Evolutionary conservation across 2,329 filamentous ascomycete species (phyloP).

Genomic region (Hypomyces rosellus): DNA sequence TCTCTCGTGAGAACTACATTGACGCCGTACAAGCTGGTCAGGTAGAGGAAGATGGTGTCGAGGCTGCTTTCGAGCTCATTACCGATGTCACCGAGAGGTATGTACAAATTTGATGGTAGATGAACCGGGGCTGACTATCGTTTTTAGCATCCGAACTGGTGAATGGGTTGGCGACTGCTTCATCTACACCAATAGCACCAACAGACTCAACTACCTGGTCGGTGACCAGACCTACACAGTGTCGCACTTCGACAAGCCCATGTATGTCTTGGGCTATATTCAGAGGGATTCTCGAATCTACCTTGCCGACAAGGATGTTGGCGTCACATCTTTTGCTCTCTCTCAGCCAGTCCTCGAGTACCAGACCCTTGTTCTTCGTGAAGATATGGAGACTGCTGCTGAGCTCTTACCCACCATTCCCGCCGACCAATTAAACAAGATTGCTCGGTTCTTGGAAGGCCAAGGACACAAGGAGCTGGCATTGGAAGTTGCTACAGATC

Average conservation of each 20-base stretch:
- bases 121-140: neutral
- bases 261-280: constrained; percentile 94
- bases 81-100: constrained; percentile 90
- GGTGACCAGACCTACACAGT: constrained; percentile 98
- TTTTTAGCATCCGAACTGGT: constrained; percentile 73
- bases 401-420: constrained; percentile 81
- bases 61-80: constrained; percentile 92
- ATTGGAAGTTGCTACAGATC: constrained; percentile 86
- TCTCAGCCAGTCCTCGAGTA: constrained; percentile 94
- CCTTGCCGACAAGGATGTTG: constrained; percentile 91
- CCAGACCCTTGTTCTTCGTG: constrained; percentile 89
- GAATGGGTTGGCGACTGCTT: constrained; percentile 99
- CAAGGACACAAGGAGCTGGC: constrained; percentile 96
- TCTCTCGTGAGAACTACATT: constrained; percentile 81
- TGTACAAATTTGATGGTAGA: constrained; percentile 16
- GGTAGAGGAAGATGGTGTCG: constrained; percentile 85
- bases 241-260: constrained; percentile 90
- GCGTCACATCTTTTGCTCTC: constrained; percentile 81
- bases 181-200: constrained; percentile 96
- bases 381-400: constrained; percentile 84
- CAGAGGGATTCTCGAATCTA: constrained; percentile 94
- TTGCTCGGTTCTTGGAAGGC: constrained; percentile 92
- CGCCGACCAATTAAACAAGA: constrained; percentile 93
- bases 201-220: constrained; percentile 94
- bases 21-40: constrained; percentile 76